Base-by-base conservation (phyloP, 164 flowering plant genomes). In the Annona squamosa region DNA sequence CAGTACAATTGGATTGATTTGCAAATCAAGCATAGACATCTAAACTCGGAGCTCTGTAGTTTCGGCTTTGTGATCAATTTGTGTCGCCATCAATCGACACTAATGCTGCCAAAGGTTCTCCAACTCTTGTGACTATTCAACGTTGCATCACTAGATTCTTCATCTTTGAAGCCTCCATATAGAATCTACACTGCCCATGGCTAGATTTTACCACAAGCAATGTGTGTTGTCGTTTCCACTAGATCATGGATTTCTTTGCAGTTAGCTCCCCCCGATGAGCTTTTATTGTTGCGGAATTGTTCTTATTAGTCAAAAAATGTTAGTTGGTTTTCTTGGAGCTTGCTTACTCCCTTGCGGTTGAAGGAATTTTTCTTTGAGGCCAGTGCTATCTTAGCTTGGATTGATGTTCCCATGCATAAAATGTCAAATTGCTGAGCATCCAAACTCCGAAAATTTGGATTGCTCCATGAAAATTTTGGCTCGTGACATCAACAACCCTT, bases 81-180 rank as follows among this genome's bases (percentile, higher is more conserved):
- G 97, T 41, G 87, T 94, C 13, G 90, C 90, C 4, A 97, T 92
- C 71, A 90, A 90, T 74, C 76, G 78, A 16, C 91, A 83, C 63
- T 79, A 81, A 48, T 82, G 75, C 13, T 76, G 81, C 6, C 79
- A 80, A 3, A 79, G 74, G 45, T 66, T 84, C 44, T 72, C 83
- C 65, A 83, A 87, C 65, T 86, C 85, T 13, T 83, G 81, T 75
- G 79, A 85, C 70, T 85, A 90, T 4, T 76, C 86, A 46, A 77
- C 82, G 41, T 3, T 92, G 5, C 84, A 84, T 43, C 85, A 91
- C 4, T 89, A 87, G 86, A 76, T 87, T 68, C 74, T 76, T 52
- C 89, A 88, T 3, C 69, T 89, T 62, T 88, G 86, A 6, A 80
- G 79, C 71, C 81, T 91, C 44, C 90, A 89, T 9, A 65, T 65